A percentile compares a stretch with the other conserved stretches of the same genome.
phyloP scores from a whole-genome alignment of 2,329 filamentous ascomycete genomes.

The Aspergillus carbonarius region DNA sequence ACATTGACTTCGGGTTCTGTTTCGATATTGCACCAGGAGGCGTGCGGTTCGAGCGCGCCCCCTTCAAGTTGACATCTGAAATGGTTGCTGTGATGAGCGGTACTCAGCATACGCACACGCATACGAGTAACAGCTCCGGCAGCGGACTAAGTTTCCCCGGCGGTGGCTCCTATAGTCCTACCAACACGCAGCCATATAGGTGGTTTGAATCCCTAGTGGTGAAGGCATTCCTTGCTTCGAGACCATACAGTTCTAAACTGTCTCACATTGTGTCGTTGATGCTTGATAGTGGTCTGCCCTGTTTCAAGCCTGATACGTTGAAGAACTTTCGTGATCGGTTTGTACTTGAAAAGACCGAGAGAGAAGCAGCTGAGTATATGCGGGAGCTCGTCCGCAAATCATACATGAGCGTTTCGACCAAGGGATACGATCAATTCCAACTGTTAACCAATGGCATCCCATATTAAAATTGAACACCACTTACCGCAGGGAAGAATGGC shows the following conservation, averaged over 20 bases:
- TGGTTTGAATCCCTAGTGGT: conserved; percentile 97
- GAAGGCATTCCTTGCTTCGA: conserved; percentile 87
- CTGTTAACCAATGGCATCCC: conserved; percentile 95
- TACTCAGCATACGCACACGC: conserved; percentile 41
- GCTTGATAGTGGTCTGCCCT: conserved; percentile 93
- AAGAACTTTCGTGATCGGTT: conserved; percentile 91
- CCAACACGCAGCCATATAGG: conserved; percentile 81
- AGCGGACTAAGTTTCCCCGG: conserved; percentile 27
- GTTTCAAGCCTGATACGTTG: conserved; percentile 95
- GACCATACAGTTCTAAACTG: conserved; percentile 85
- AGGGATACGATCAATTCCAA: conserved; percentile 97
- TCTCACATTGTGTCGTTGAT: conserved; percentile 88
- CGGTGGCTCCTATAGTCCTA: conserved; percentile 44
- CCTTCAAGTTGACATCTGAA: conserved; percentile 95
- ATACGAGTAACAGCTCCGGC: conserved; percentile 26
- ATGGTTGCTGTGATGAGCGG: conserved; percentile 99
- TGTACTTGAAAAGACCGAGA: conserved; percentile 84
- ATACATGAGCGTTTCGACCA: conserved; percentile 85
- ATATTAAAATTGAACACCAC: conserved; percentile 57
- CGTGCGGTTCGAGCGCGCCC: conserved; percentile 94
- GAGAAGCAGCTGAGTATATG: conserved; percentile 95
- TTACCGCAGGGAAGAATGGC: too few relatives aligned
- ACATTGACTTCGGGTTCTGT: conserved; percentile 99
- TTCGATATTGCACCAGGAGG: conserved; percentile 98
- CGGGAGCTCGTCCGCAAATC: conserved; percentile 85